Percentiles rank a stretch among this genome's conserved stretches.
These are phyloP conservation scores for Parasarocladium wereldwijsianum DNA, from an alignment of 2,329 filamentous ascomycete species.

Conservation along the genomic window DNA sequence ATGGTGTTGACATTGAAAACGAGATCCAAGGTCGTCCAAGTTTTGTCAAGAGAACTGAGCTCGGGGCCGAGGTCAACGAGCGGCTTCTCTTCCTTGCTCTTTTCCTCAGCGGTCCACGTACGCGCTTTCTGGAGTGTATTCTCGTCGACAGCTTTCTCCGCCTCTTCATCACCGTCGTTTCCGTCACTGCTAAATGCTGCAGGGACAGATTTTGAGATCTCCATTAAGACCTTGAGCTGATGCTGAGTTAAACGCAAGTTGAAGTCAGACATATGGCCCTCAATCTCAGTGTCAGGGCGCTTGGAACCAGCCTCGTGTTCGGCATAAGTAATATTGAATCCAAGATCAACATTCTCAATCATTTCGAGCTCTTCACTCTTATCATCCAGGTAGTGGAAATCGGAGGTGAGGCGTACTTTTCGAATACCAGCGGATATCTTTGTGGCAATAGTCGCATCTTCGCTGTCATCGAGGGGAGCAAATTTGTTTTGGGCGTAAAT, in stretches of 20 bases:
- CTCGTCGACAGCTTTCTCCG: constrained; percentile 57
- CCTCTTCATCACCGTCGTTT: constrained; percentile 60
- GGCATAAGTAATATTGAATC: constrained; percentile 81
- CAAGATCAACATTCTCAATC: constrained; percentile 91
- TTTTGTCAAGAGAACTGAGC: constrained; percentile 49
- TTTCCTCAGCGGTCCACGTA: constrained; percentile 20
- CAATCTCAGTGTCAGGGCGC: constrained; percentile 80
- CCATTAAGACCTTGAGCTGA: constrained; percentile 78
- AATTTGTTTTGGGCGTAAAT: constrained; percentile 97
- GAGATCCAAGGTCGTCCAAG: constrained; percentile 88
- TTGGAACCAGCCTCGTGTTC: constrained; percentile 68
- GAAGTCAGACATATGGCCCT: constrained; percentile 84
- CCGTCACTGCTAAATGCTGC: constrained; percentile 59
- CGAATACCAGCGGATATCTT: constrained; percentile 82
- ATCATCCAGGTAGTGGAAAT: constrained; percentile 64
- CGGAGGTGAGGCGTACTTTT: constrained; percentile 80
- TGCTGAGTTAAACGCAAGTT: constrained; percentile 82
- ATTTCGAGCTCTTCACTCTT: constrained; percentile 79
- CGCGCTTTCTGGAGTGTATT: constrained; percentile 32
- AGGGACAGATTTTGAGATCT: constrained; percentile 77
- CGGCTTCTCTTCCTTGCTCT: constrained; percentile 20
- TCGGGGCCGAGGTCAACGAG: constrained; percentile 52
- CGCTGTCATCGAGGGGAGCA: constrained; percentile 63
- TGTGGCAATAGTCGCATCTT: constrained; percentile 64
- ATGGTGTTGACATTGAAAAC: constrained; percentile 81